These are phyloP conservation scores for Acorus gramineus DNA, from an alignment of 106 monocot genomes.

Conservation along the genomic window DNA sequence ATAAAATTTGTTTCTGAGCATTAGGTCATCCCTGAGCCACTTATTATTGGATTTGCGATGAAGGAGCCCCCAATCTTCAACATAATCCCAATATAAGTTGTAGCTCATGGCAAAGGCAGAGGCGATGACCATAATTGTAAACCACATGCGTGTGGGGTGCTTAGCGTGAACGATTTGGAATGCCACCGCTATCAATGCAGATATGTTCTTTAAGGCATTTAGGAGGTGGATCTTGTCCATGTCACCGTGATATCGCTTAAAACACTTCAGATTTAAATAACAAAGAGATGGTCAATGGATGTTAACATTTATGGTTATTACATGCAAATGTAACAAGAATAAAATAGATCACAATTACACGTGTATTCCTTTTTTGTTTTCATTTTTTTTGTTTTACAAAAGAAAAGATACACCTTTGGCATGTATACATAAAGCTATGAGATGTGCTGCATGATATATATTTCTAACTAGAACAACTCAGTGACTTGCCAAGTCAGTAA, in stretches of 20 bases:
- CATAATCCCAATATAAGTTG: conserved; percentile 96
- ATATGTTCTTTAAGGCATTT: conserved; percentile 83
- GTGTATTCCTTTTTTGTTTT: too few relatives aligned
- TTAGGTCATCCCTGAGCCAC: conserved; percentile 75
- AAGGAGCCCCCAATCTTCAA: conserved; percentile 90
- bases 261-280: conserved; percentile 32
- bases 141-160: conserved; percentile 44
- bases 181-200: conserved; percentile 83
- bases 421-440: too few relatives aligned
- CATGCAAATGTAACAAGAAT: too few relatives aligned
- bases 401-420: too few relatives aligned
- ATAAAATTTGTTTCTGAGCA: conserved; percentile 57
- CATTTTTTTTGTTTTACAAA: too few relatives aligned
- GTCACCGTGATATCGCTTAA: conserved; percentile 78
- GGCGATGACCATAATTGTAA: conserved; percentile 34
- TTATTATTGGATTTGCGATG: conserved; percentile 39
- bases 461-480: too few relatives aligned
- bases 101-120: conserved; percentile 66
- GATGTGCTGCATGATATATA: too few relatives aligned
- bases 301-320: too few relatives aligned
- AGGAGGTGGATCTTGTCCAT: conserved; percentile 76
- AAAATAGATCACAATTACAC: too few relatives aligned
- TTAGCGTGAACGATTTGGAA: conserved; percentile 59
- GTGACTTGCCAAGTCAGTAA: too few relatives aligned
- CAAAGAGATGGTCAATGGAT: too few relatives aligned